phyloP scores from a whole-genome alignment of 2,329 filamentous ascomycete genomes.

The Cordyceps fumosorosea region DNA sequence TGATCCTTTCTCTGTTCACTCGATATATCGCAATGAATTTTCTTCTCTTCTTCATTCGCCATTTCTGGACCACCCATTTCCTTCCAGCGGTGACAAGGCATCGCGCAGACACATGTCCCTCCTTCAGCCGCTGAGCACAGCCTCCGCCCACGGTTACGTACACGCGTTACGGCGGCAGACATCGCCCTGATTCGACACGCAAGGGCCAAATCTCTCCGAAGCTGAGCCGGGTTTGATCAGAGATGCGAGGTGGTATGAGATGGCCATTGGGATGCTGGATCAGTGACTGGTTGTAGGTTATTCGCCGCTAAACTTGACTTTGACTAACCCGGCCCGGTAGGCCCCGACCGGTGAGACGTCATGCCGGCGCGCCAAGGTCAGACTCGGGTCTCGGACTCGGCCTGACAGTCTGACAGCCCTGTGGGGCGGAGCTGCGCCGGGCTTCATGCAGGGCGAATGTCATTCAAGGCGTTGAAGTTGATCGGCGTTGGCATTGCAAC shows the following conservation, averaged over 20 bases:
- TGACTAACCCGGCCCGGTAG: not conserved
- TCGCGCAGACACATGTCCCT: too few species aligned
- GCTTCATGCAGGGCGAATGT: not conserved
- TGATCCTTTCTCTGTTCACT: too few species aligned
- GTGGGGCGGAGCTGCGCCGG: not conserved
- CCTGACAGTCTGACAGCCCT: not conserved
- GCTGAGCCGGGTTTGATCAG: not conserved
- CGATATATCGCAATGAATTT: too few species aligned
- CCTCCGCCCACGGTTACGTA: too few species aligned
- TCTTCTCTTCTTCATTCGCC: too few species aligned
- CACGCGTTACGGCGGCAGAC: too few species aligned
- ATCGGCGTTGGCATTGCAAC: not conserved
- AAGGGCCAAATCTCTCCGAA: too few species aligned
- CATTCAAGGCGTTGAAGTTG: not conserved
- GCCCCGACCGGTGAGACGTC: not conserved
- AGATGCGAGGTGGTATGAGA: not conserved
- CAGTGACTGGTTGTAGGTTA: too few species aligned
- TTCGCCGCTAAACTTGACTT: not conserved
- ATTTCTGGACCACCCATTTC: too few species aligned
- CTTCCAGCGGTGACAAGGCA: too few species aligned
- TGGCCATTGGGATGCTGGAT: not conserved
- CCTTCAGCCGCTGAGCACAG: too few species aligned
- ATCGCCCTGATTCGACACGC: too few species aligned
- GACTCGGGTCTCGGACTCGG: conserved; percentile 6
- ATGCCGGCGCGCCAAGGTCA: not conserved